A percentile compares a stretch with the other conserved stretches of the same genome.
These are phyloP conservation scores for Eucalyptus regnans DNA, from an alignment of 345 rosid species.

Conservation along the genomic window DNA sequence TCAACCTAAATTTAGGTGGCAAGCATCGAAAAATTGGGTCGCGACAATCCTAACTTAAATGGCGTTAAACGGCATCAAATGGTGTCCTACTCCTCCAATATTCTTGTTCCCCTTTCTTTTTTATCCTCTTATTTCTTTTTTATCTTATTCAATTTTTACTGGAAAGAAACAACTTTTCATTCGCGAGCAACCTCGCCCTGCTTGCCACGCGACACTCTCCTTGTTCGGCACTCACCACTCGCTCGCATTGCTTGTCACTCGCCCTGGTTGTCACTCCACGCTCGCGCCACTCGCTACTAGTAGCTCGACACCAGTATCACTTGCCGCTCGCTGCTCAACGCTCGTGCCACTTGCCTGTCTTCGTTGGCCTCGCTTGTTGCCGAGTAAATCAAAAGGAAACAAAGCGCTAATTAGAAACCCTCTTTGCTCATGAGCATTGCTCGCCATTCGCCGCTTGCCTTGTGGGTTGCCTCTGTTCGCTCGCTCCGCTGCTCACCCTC, in stretches of 20 bases:
- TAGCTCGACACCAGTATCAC: fast-evolving
- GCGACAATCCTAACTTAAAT: too few species aligned
- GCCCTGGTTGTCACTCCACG: fast-evolving
- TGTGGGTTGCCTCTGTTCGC: too few species aligned
- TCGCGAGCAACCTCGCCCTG: not conserved
- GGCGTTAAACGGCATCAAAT: fast-evolving
- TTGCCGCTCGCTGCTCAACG: fast-evolving
- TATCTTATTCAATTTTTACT: too few species aligned
- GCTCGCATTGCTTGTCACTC: fast-evolving
- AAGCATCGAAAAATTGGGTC: too few species aligned
- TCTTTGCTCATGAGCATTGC: not conserved
- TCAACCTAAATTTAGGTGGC: too few species aligned
- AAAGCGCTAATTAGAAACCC: not conserved
- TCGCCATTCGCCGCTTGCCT: fast-evolving
- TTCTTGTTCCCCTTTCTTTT: not conserved
- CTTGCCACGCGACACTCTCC: too few species aligned
- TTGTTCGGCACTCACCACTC: too few species aligned
- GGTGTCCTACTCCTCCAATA: not conserved
- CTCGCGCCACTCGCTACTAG: fast-evolving
- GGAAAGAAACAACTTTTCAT: not conserved
- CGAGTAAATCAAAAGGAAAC: not conserved
- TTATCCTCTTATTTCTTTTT: not conserved
- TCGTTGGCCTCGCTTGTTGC: not conserved
- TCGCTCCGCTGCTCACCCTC: not conserved
- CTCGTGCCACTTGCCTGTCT: not conserved